Evolutionary conservation across 2,329 filamentous ascomycete species (phyloP), one percentile per base, ranked within the genome.

Genomic region (Epichloe bromicola): DNA sequence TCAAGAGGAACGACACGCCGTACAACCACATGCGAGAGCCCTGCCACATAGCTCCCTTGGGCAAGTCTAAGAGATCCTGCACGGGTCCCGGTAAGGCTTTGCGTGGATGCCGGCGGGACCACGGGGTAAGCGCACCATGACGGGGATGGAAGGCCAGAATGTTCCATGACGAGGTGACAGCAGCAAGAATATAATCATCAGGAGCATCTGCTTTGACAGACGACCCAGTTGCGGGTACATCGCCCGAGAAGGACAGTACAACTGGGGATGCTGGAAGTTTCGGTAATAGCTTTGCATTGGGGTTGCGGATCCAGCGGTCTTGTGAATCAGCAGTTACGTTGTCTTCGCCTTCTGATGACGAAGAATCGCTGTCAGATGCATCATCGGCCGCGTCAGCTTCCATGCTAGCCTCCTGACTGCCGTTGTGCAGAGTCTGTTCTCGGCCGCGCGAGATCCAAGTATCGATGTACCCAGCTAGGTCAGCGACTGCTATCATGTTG

Each of bases 21-120:
- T 95, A 96, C 19, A 97, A 70, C 88, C 91, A 97, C 7, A 91
- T 68, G 14, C 91, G 79, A 30, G 73, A 72, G 1, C 84, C 73
- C 62, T 94, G 86, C 90, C 91, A 97, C 39, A 95, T 67, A 26
- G 83, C 82, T 3, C 89, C 90, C 72, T 91, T 91, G 50, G 85
- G 85, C 41, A 87, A 75, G 63, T 95, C 89, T 53, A 84, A 80
- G 23, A 89, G 78, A 56, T 82, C 79, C 51, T 76, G 79, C 64
- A 94, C 91, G 46, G 86, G 78, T 3, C 75, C 72, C 0, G 89
- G 93, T 19, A 96, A 79, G 52, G 76, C 78, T 15, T 78, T 76
- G n/a, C 83, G 79, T 4, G 85, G 83, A 64, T 97, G 95, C 38
- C 86, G 78, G 56, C 87, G 79, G 8, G 88, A 88, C 93, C 93